Percentiles rank a stretch among this genome's conserved stretches.
Conservation (phyloP, 192 early-diverging fungal species). For the Entomortierella chlamydospora region DNA sequence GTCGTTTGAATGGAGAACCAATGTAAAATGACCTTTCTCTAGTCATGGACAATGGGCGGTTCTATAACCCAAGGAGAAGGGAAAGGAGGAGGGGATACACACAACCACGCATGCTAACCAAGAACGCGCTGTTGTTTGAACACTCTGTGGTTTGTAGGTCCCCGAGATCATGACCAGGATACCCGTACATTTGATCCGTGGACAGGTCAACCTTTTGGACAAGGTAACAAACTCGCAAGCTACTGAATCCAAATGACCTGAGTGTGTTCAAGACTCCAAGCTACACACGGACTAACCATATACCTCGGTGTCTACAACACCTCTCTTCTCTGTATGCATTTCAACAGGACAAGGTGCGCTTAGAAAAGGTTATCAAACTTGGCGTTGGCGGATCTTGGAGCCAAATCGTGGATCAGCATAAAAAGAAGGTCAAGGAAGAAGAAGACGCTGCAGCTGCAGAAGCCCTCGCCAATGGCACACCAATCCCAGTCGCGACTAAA, state of each 20-base stretch:
- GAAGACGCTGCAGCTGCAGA: slow-evolving; percentile 39
- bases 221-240: slow-evolving; percentile 46
- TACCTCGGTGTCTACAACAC: no score
- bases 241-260: no score
- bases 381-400: slow-evolving; percentile 53
- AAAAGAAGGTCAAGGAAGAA: slow-evolving; percentile 53
- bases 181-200: slow-evolving; percentile 60
- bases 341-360: slow-evolving; percentile 53
- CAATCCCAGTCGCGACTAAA: slow-evolving; percentile 6
- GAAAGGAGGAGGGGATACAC: no score
- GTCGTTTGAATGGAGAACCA: background rate
- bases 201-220: slow-evolving; percentile 54
- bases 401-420: slow-evolving; percentile 51
- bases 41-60: no score
- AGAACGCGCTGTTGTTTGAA: no score
- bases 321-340: no score
- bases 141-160: no score
- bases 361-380: slow-evolving; percentile 54
- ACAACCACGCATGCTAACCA: no score
- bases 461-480: slow-evolving; percentile 40
- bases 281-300: no score
- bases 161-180: slow-evolving; percentile 59
- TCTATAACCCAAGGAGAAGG: no score
- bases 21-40: no score
- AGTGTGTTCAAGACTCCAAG: no score